Base-by-base conservation (phyloP, 495 filamentous ascomycete genomes). In the Diplogelasinospora grovesii region DNA sequence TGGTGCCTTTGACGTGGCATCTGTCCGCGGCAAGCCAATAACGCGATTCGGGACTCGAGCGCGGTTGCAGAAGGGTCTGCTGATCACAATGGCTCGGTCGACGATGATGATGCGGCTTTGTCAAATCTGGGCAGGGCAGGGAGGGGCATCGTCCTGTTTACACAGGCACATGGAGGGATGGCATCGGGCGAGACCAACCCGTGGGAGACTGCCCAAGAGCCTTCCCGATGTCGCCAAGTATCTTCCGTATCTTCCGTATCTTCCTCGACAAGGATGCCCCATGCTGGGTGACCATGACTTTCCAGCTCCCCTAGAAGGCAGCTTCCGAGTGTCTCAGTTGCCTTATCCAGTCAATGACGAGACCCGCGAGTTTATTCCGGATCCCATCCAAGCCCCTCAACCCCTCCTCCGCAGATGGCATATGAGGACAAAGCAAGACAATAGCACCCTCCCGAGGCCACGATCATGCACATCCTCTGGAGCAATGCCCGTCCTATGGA, bases 51-150 rank as follows among this genome's bases (percentile, higher is more conserved):
- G 41, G 14, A 29, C 15, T 40, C 14, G 43, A 40, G 22, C n/a
- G 21, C 22, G 19, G 27, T 25, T 43, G 26, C 18, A 41, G 42
- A 37, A 39, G 30, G 53, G 50, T 54, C 56, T 51, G 56, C 45
- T 59, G 56, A 59, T 57, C 53, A 43, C 26, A 22, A 39, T 41
- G 36, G n/a, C 25, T 38, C 15, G 34, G 43, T 37, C 43, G 41
- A 45, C 32, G 22, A 36, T 47, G 39, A 30, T 35, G 33, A 42
- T 48, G 53, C 40, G 30, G 32, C 39, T 8, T 20, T 32, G 22
- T 14, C 25, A 16, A 36, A 24, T 19, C 21, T 32, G 18, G 25
- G 38, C 25, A 31, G 31, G 35, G 28, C 15, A 23, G 34, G 29
- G 20, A 20, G 34, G 36, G 30, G 36, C 32, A 39, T 36, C 46